A percentile compares a stretch with the other conserved stretches of the same genome.
phyloP scores from a whole-genome alignment of 805 yeast genomes.

The Schizosaccharomyces osmophilus region DNA sequence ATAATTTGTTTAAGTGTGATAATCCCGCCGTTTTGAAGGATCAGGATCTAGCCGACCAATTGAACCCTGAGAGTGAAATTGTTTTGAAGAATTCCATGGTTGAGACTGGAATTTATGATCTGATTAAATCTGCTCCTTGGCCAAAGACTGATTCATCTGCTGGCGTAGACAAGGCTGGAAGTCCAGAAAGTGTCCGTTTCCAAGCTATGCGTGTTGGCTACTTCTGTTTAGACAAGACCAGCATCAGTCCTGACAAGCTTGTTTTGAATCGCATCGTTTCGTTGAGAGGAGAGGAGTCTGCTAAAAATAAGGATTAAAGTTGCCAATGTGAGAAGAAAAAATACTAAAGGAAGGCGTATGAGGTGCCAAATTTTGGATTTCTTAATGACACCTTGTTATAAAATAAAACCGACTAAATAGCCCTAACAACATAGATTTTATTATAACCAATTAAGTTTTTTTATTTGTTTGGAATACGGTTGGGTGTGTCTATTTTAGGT shows the following conservation, averaged over 20 bases:
- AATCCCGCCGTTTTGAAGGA: conserved; percentile 75
- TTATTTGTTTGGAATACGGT: not conserved
- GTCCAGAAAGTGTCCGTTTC: conserved; percentile 74
- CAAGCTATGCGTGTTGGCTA: conserved; percentile 94
- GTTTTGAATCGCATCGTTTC: conserved; percentile 81
- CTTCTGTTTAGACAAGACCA: conserved; percentile 70
- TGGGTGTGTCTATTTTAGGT: too few species aligned
- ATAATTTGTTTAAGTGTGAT: conserved; percentile 69
- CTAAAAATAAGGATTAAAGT: conserved; percentile 7
- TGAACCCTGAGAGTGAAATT: conserved; percentile 57
- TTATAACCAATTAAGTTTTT: not conserved
- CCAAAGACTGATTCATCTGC: conserved; percentile 39
- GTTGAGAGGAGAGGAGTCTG: conserved; percentile 45
- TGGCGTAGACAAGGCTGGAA: conserved; percentile 30
- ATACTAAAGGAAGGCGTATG: not conserved
- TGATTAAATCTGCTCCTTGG: conserved; percentile 25
- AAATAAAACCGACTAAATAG: too few species aligned
- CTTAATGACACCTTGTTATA: too few species aligned
- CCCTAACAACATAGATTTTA: too few species aligned
- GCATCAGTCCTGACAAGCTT: conserved; percentile 27
- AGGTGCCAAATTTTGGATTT: not conserved
- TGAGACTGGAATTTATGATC: conserved; percentile 52
- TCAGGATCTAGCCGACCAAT: conserved; percentile 57
- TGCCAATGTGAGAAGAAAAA: not conserved
- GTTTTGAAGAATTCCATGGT: conserved; percentile 40